phyloP scores from a whole-genome alignment of 148 eudicot genomes.

The Pharnaceum exiguum region DNA sequence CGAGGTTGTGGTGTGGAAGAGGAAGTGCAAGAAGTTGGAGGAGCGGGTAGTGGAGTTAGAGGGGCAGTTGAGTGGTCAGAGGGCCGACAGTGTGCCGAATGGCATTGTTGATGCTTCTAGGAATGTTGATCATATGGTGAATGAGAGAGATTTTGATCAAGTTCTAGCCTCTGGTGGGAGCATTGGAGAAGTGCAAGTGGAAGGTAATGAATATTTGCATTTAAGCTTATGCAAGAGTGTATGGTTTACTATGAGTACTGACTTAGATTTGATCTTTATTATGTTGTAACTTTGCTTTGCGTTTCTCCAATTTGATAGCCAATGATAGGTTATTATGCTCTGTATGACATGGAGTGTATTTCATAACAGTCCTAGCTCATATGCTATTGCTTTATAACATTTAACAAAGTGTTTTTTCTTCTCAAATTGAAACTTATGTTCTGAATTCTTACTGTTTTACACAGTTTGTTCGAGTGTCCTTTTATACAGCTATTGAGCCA shows the following conservation, averaged over 20 bases:
- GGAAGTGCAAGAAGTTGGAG: conserved; percentile 44
- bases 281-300: not conserved
- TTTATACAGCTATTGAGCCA: no score
- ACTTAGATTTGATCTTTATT: not conserved
- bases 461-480: no score
- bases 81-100: not conserved
- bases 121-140: not conserved
- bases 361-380: no score
- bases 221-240: no score
- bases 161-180: not conserved
- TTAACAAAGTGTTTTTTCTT: no score
- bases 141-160: not conserved
- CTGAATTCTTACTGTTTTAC: no score
- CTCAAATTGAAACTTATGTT: no score
- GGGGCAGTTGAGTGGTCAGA: conserved; percentile 13
- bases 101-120: not conserved
- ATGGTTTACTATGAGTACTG: no score
- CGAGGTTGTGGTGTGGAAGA: conserved; percentile 40
- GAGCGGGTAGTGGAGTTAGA: conserved; percentile 28
- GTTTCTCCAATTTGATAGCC: no score
- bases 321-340: no score
- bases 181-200: not conserved
- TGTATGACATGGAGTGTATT: no score
- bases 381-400: no score
- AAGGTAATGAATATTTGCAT: not conserved